Conservation (phyloP, 495 filamentous ascomycete species). For the Apiosordaria backusii region DNA sequence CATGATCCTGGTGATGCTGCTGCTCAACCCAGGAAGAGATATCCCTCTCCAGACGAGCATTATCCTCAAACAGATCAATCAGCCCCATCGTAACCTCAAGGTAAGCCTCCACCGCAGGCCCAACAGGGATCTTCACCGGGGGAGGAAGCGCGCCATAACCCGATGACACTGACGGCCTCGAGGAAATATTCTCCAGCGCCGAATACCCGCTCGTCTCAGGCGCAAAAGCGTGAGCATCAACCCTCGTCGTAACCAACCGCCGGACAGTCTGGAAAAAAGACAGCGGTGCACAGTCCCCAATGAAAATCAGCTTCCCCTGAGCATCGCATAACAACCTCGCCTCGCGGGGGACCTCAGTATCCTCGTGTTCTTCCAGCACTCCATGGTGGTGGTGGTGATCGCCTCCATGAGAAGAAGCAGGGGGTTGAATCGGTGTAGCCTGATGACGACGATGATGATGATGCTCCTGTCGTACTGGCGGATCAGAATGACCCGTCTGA, state of each 20-base stretch:
- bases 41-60: constrained; percentile 25
- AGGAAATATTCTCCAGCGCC: constrained; percentile 53
- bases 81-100: constrained; percentile 39
- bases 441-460: background rate
- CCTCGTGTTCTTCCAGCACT: constrained; percentile 32
- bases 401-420: no score
- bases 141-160: constrained; percentile 19
- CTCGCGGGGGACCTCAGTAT: constrained; percentile 45
- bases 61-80: constrained; percentile 41
- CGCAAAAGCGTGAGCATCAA: constrained; percentile 60
- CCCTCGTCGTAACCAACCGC: constrained; percentile 60
- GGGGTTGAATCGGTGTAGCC: no score
- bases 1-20: constrained; percentile 2
- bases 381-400: background rate
- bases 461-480: background rate
- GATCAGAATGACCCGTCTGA: background rate
- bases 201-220: constrained; percentile 62
- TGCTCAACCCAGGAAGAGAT: constrained; percentile 32
- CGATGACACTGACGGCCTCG: constrained; percentile 6
- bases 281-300: constrained; percentile 66
- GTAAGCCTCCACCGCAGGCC: constrained; percentile 32
- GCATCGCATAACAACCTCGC: constrained; percentile 56
- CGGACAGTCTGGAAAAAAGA: constrained; percentile 67
- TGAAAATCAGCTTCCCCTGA: constrained; percentile 59
- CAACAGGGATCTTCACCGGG: constrained; percentile 19